These are phyloP conservation scores for Trichoderma citrinoviride DNA, from an alignment of 2,329 filamentous ascomycete species.

Conservation along the genomic window DNA sequence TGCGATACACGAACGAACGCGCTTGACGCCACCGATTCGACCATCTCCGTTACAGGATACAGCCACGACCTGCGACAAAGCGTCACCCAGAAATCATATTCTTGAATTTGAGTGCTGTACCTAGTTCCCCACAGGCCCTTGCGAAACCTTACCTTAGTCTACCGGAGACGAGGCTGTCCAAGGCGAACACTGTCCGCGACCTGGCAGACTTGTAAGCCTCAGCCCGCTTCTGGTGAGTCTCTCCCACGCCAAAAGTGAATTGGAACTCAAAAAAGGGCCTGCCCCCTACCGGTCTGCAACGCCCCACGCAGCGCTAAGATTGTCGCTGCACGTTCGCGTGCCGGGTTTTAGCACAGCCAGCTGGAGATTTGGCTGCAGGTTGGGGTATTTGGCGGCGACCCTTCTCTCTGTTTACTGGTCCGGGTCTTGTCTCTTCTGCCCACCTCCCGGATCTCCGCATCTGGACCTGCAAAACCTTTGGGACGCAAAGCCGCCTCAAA, in stretches of 20 bases:
- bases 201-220: background rate
- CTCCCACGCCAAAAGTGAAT: background rate
- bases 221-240: slow-evolving; percentile 2
- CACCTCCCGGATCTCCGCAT: slow-evolving; percentile 19
- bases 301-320: slow-evolving; percentile 16
- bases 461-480: slow-evolving; percentile 16
- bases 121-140: background rate
- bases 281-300: slow-evolving; percentile 15
- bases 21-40: background rate
- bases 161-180: background rate
- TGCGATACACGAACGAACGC: background rate
- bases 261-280: slow-evolving; percentile 2
- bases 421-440: slow-evolving; percentile 2
- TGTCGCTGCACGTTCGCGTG: slow-evolving; percentile 21
- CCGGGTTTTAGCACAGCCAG: slow-evolving; percentile 10
- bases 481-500: slow-evolving; percentile 17
- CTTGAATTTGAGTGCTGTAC: too few relatives aligned
- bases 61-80: background rate
- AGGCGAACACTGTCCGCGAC: background rate
- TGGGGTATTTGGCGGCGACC: slow-evolving; percentile 15
- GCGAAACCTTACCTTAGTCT: too few relatives aligned
- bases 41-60: too few relatives aligned
- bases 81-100: background rate
- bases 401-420: slow-evolving; percentile 4
- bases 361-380: slow-evolving; percentile 17